Percentiles rank a stretch among this genome's conserved stretches.
phyloP scores from a whole-genome alignment of 768 basidiomycete species.

The Auricularia auricula-judae region DNA sequence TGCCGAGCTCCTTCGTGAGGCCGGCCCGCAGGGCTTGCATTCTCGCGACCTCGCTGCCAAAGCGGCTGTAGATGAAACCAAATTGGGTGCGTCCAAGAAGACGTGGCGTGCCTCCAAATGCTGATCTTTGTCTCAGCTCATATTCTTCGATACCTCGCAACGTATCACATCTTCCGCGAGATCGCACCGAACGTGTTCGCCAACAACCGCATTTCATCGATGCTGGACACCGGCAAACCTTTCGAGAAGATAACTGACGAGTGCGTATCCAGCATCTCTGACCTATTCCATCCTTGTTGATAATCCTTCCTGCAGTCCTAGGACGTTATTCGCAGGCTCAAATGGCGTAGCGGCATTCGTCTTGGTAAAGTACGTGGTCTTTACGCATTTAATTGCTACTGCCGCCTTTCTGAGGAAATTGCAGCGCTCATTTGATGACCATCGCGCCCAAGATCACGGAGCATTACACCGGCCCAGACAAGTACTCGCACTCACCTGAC shows the following conservation, averaged over 20 bases:
- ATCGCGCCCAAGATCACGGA: slow-evolving; percentile 23
- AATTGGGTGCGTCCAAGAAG: background rate
- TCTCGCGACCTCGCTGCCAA: background rate
- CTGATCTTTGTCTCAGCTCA: slow-evolving; percentile 11
- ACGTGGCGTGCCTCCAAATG: no score
- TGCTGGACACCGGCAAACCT: slow-evolving; percentile 11
- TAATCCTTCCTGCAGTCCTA: no score
- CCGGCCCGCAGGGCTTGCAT: slow-evolving; percentile 27
- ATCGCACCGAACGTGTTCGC: slow-evolving; percentile 20
- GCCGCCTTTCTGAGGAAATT: no score
- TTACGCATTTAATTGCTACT: no score
- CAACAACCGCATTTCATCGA: slow-evolving; percentile 16
- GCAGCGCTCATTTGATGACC: slow-evolving; percentile 31
- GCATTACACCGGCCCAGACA: slow-evolving; percentile 5
- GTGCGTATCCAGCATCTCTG: background rate
- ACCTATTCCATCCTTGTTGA: no score
- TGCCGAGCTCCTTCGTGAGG: slow-evolving; percentile 57
- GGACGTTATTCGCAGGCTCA: slow-evolving; percentile 22
- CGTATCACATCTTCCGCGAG: slow-evolving; percentile 21
- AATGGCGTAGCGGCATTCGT: slow-evolving; percentile 63
- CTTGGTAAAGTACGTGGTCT: slow-evolving; percentile 44
- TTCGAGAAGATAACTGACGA: slow-evolving; percentile 1
- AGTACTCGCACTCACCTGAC: background rate
- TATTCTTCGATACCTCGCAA: slow-evolving; percentile 18
- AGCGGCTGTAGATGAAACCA: background rate